Evolutionary conservation across 345 rosid genomes (phyloP).

Genomic region (Salix exigua): DNA sequence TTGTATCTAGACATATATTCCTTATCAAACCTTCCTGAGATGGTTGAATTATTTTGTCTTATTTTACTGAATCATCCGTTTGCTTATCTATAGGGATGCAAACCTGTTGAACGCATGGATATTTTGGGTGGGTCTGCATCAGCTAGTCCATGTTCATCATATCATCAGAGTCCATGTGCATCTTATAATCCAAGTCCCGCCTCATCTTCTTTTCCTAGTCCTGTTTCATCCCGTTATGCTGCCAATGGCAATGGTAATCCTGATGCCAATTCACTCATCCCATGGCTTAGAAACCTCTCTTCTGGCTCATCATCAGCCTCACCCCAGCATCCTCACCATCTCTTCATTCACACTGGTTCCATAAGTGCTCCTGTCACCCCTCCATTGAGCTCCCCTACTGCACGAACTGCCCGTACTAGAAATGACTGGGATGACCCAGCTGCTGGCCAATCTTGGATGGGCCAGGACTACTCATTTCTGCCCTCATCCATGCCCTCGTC

Average conservation of each 20-base stretch:
- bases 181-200: constrained; percentile 84
- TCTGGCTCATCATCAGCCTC: constrained; percentile 86
- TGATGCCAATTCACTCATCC: constrained; percentile 76
- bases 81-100: constrained; percentile 62
- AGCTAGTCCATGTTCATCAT: constrained; percentile 76
- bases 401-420: constrained; percentile 65
- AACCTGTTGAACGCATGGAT: constrained; percentile 77
- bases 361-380: constrained; percentile 99
- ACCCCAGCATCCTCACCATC: constrained; percentile 60
- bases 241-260: constrained; percentile 46
- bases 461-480: constrained; percentile 46
- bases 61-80: background rate
- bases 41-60: background rate
- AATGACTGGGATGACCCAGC: constrained; percentile 65
- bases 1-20: background rate
- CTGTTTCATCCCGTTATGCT: constrained; percentile 64
- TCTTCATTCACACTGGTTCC: constrained; percentile 73
- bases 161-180: constrained; percentile 71
- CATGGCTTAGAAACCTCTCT: constrained; percentile 93
- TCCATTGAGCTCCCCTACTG: constrained; percentile 91
- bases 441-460: constrained; percentile 44
- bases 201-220: constrained; percentile 89
- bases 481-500: constrained; percentile 54
- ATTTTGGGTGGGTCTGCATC: constrained; percentile 67
- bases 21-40: background rate